phyloP scores from a whole-genome alignment of 1,284 basidiomycete genomes.

The Puccinia horiana region DNA sequence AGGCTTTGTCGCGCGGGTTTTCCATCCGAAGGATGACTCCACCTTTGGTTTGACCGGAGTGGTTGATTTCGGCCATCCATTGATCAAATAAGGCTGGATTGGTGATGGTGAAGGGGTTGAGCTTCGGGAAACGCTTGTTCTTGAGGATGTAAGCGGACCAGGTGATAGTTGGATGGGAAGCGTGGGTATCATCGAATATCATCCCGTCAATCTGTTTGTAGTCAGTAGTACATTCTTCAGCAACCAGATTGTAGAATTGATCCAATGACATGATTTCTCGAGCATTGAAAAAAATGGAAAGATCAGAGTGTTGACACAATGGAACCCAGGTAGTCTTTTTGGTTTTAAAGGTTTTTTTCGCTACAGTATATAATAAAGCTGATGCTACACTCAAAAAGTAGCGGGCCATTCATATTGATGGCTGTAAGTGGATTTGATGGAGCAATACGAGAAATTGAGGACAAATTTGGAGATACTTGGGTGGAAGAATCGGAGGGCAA shows the following conservation, averaged over 20 bases:
- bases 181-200: neutral
- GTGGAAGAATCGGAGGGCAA: too few relatives aligned
- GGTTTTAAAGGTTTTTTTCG: neutral
- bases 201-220: neutral
- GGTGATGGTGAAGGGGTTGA: neutral
- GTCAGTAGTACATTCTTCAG: neutral
- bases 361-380: neutral
- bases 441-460: too few relatives aligned
- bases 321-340: neutral
- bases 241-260: neutral
- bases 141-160: constrained; percentile 1
- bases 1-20: neutral
- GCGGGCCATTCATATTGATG: too few relatives aligned
- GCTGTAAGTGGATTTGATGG: too few relatives aligned
- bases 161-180: neutral
- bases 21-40: neutral
- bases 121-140: neutral
- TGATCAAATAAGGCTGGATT: neutral
- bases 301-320: neutral
- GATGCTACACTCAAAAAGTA: too few relatives aligned
- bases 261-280: neutral
- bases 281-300: neutral
- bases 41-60: neutral
- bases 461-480: too few relatives aligned
- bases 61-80: neutral